Base-by-base conservation (phyloP, 176 grass and related monocot genomes). In the Zizania latifolia region DNA sequence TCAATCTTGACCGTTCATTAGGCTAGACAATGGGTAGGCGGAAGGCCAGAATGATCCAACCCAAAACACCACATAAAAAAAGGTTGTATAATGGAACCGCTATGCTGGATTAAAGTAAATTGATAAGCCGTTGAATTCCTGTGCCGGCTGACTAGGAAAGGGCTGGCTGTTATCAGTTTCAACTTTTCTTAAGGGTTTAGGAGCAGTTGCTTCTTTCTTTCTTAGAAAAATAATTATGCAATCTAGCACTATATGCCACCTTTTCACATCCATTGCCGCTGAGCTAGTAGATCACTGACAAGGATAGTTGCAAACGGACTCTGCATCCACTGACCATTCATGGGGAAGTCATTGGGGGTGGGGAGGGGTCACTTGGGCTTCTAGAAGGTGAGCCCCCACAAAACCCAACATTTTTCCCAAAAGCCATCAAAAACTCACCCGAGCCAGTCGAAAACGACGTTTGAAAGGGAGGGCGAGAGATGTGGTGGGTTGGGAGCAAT, bases 321-420 rank as follows among this genome's bases (percentile, higher is more conserved):
- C 61, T 78, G 80, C 74, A 60, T 67, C 74, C 74, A 83, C 74
- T 78, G 50, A 60, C 66, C 79, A 82, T 30, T 84, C 45, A 58
- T 75, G 57, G 56, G 37, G 30, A 81, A 72, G 77, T 65, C 70
- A 76, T 44, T 71, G 58, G 60, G n/a, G n/a, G n/a, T n/a, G 55
- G 32, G 37, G 68, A 74, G 78, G 55, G 74, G 33, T 81, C 65
- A 59, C 70, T 69, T 32, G 72, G 10, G 69, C 64, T 86, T 90
- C 88, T 86, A 90, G 88, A 90, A 86, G 75, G 40, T 58, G 69
- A 84, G 60, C 14, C 62, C 43, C 23, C 44, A 41, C 45, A 60
- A 40, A 58, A 80, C 55, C 12, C 8, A 55, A n/a, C 74, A 29
- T 68, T 74, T 86, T 58, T 37, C 59, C 79, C 24, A 43, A 60